Evolutionary conservation across 257 asterid genomes (phyloP).

Genomic region (Henckelia pumila): DNA sequence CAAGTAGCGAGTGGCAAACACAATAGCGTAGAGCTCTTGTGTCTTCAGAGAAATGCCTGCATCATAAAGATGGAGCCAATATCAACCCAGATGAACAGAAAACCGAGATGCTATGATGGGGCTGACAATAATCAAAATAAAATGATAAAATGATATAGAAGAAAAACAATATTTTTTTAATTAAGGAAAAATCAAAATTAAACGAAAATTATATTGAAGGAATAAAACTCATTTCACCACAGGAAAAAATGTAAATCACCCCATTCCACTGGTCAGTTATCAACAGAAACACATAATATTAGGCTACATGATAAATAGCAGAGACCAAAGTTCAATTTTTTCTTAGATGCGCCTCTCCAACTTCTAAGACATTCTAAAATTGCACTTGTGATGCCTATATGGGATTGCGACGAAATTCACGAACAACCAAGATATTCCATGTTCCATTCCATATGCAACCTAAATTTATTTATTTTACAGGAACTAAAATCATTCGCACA

Average conservation of each 20-base stretch:
- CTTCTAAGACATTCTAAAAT: background rate
- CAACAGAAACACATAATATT: background rate
- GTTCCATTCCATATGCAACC: background rate
- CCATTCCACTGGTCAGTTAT: background rate
- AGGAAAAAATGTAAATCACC: background rate
- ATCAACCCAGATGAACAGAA: constrained; percentile 19
- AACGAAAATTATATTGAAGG: background rate
- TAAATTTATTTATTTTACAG: background rate
- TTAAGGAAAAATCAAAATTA: background rate
- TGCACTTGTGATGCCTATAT: background rate
- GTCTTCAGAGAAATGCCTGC: constrained; percentile 85
- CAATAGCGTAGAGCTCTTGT: constrained; percentile 79
- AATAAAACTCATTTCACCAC: background rate
- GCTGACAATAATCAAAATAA: constrained; percentile 11
- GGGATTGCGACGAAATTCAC: background rate
- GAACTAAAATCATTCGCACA: background rate
- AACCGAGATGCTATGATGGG: background rate
- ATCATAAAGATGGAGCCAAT: constrained; percentile 14
- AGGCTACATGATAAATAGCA: too few species aligned
- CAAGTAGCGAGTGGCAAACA: constrained; percentile 82
- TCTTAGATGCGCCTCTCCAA: background rate
- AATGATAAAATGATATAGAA: constrained; percentile 4
- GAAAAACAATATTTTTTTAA: background rate
- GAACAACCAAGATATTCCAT: background rate
- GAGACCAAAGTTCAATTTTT: too few species aligned